Conservation (phyloP, 441 rosid genomes). For the Gossypium aridum region DNA sequence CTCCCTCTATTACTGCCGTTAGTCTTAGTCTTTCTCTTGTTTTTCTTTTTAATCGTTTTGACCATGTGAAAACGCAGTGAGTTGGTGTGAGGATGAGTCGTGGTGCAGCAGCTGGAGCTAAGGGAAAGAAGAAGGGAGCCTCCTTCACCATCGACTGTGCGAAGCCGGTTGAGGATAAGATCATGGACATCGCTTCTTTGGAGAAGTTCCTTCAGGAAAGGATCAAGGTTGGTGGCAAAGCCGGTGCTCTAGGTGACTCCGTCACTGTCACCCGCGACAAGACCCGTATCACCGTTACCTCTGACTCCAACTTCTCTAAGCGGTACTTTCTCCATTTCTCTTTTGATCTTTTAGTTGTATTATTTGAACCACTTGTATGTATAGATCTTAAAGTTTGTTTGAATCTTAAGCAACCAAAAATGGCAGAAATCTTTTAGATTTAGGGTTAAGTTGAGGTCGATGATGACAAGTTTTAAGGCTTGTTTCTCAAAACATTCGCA, state of each 20-base stretch:
- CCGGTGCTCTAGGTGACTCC: not conserved
- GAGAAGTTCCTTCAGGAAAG: conserved; percentile 3
- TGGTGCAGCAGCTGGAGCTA: not conserved
- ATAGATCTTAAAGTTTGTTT: not conserved
- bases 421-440: not conserved
- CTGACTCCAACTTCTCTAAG: not conserved
- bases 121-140: conserved; percentile 6
- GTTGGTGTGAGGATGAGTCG: conserved; percentile 1
- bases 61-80: not conserved
- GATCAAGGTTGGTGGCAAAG: conserved; percentile 1
- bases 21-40: not conserved
- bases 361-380: not conserved
- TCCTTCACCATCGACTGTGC: not conserved
- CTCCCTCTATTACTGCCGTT: not conserved
- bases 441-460: not conserved
- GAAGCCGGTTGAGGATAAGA: conserved; percentile 7
- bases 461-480: conserved; percentile 5
- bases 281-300: not conserved
- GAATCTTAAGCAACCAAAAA: not conserved
- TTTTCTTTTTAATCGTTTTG: not conserved
- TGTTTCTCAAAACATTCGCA: conserved; percentile 8
- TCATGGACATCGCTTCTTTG: conserved; percentile 1
- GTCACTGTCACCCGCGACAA: not conserved
- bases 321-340: not conserved
- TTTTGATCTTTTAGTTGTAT: not conserved